Evolutionary conservation across 2,329 filamentous ascomycete species (phyloP).

Genomic region (Ophiostoma himal-ulmi): DNA sequence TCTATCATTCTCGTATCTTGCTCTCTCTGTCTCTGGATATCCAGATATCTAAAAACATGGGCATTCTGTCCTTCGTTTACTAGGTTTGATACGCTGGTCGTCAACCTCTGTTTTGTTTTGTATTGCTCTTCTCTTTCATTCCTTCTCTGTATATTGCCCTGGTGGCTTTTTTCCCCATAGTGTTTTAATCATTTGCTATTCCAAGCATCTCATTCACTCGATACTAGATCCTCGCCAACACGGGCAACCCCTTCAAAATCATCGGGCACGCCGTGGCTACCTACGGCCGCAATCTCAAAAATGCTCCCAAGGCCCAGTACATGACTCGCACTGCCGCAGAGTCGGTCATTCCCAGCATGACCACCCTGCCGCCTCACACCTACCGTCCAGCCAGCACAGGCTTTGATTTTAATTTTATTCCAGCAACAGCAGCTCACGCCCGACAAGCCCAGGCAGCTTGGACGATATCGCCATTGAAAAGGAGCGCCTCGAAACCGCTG

Average conservation of each 20-base stretch:
- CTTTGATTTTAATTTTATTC: neutral
- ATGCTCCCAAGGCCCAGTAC: conserved; percentile 26
- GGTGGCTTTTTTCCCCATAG: neutral
- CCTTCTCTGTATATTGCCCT: neutral
- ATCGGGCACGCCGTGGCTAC: conserved; percentile 19
- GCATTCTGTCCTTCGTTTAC: neutral
- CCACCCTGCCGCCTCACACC: conserved; percentile 2
- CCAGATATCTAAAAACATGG: neutral
- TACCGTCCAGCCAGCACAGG: neutral
- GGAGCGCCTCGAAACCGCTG: neutral
- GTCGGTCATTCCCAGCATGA: conserved; percentile 25
- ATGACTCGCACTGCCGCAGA: conserved; percentile 23
- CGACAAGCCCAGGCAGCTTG: neutral
- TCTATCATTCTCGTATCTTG: neutral
- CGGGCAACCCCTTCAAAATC: conserved; percentile 13
- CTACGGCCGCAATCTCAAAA: conserved; percentile 24
- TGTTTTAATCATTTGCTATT: neutral
- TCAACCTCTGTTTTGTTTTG: neutral
- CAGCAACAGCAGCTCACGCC: neutral
- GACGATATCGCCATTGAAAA: neutral
- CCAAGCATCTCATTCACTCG: neutral
- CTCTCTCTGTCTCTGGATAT: neutral
- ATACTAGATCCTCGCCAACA: neutral
- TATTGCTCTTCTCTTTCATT: neutral
- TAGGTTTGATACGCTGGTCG: conserved; percentile 1